These are phyloP conservation scores for Colletotrichum graminicola DNA, from an alignment of 2,329 filamentous ascomycete species.

Conservation along the genomic window DNA sequence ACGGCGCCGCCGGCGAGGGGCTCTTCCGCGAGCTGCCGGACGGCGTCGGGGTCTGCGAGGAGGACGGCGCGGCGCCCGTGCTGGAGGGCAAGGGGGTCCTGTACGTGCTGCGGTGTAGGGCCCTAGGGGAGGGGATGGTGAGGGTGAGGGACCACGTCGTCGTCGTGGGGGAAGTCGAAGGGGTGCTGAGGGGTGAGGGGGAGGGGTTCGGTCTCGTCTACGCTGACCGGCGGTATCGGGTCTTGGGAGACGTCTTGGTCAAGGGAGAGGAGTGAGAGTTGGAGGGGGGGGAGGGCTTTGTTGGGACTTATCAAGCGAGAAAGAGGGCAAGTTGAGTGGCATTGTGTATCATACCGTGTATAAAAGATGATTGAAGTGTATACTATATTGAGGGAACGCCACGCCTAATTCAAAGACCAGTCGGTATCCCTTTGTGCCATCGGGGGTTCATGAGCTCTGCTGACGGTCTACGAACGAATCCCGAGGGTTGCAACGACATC, in stretches of 20 bases:
- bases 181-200: constrained; percentile 52
- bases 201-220: constrained; percentile 62
- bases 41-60: constrained; percentile 40
- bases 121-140: constrained; percentile 61
- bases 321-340: not conserved
- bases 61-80: constrained; percentile 53
- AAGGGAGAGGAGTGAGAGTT: constrained; percentile 27
- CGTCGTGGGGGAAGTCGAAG: constrained; percentile 64
- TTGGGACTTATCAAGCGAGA: not conserved
- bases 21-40: constrained; percentile 54
- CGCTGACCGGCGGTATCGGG: constrained; percentile 62
- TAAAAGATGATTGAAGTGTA: not conserved
- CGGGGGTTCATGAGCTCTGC: not conserved
- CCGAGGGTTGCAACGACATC: not conserved
- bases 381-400: not conserved
- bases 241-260: constrained; percentile 54
- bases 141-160: constrained; percentile 65
- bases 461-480: not conserved
- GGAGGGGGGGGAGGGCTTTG: not conserved
- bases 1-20: constrained; percentile 51
- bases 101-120: constrained; percentile 59
- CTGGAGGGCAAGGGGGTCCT: constrained; percentile 65
- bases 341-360: constrained; percentile 4
- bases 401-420: not conserved
- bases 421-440: not conserved